Percentiles rank a stretch among this genome's conserved stretches.
Evolutionary conservation across 495 filamentous ascomycete genomes (phyloP).

Genomic region (Aspergillus sclerotiicarbonarius): DNA sequence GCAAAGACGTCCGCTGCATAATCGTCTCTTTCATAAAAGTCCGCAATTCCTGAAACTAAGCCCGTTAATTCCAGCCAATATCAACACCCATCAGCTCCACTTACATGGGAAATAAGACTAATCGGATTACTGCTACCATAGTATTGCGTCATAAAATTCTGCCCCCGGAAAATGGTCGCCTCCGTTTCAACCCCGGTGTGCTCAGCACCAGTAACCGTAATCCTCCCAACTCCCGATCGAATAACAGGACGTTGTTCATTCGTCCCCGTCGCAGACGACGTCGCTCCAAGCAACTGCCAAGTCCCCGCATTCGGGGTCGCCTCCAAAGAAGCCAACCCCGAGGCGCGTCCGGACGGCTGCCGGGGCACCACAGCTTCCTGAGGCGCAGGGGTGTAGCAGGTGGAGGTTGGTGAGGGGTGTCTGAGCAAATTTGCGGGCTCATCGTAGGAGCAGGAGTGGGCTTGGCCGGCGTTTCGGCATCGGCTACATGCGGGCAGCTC

Average conservation of each 20-base stretch:
- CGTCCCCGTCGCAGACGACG: neutral
- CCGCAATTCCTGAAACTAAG: constrained; percentile 37
- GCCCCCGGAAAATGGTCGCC: constrained; percentile 36
- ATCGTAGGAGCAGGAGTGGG: constrained; percentile 25
- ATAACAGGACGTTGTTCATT: constrained; percentile 14
- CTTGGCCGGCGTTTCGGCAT: constrained; percentile 28
- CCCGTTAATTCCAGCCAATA: too few species aligned
- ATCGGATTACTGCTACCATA: constrained; percentile 41
- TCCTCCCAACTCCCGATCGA: constrained; percentile 10
- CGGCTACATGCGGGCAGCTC: constrained; percentile 32
- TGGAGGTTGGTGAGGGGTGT: neutral
- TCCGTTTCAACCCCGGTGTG: constrained; percentile 11
- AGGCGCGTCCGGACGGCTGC: neutral
- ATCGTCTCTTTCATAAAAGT: constrained; percentile 40
- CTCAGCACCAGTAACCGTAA: neutral
- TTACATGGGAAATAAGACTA: constrained; percentile 38
- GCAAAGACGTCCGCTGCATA: constrained; percentile 25
- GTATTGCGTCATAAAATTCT: constrained; percentile 42
- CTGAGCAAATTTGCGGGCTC: neutral
- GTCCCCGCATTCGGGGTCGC: constrained; percentile 1
- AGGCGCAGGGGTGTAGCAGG: neutral
- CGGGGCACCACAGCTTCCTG: neutral
- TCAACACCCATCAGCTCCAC: constrained; percentile 11
- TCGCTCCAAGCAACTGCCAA: neutral
- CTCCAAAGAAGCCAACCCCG: neutral